phyloP scores from a whole-genome alignment of 2,329 filamentous ascomycete species.

The Aureobasidium musti region DNA sequence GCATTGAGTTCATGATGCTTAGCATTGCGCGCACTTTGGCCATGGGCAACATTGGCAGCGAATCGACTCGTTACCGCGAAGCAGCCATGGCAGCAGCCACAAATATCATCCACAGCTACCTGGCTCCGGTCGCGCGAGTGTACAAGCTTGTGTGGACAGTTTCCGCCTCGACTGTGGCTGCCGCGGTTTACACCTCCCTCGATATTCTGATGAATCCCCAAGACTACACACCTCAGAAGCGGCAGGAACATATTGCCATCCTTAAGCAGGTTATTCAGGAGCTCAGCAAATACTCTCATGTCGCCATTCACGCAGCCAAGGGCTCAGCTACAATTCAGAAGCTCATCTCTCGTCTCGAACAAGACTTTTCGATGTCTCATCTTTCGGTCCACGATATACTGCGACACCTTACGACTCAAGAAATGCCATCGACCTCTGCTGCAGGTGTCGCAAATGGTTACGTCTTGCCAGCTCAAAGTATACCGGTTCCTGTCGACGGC shows the following conservation, averaged over 20 bases:
- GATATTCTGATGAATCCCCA: constrained; percentile 22
- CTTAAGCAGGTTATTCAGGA: background rate
- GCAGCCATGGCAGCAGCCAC: constrained; percentile 14
- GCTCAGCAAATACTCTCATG: background rate
- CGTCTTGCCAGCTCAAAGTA: background rate
- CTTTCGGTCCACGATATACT: constrained; percentile 16
- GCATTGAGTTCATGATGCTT: constrained; percentile 19
- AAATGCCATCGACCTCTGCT: background rate
- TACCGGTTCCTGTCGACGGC: background rate
- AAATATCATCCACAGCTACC: constrained; percentile 8
- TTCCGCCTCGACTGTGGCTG: constrained; percentile 25
- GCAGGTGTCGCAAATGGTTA: constrained; percentile 2
- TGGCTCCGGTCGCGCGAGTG: constrained; percentile 1
- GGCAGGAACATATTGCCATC: background rate
- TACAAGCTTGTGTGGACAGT: constrained; percentile 26
- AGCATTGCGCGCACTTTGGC: constrained; percentile 23
- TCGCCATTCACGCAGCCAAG: constrained; percentile 24
- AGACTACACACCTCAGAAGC: constrained; percentile 5
- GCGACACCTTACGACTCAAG: constrained; percentile 15
- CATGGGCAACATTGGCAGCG: constrained; percentile 20
- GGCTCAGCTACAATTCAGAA: constrained; percentile 8
- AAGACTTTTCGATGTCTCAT: constrained; percentile 18
- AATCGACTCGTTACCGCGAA: constrained; percentile 10
- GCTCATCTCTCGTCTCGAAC: constrained; percentile 3
- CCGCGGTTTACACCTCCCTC: constrained; percentile 21